Base-by-base conservation (phyloP, 2,329 filamentous ascomycete genomes). In the Chaetomium globosum region DNA sequence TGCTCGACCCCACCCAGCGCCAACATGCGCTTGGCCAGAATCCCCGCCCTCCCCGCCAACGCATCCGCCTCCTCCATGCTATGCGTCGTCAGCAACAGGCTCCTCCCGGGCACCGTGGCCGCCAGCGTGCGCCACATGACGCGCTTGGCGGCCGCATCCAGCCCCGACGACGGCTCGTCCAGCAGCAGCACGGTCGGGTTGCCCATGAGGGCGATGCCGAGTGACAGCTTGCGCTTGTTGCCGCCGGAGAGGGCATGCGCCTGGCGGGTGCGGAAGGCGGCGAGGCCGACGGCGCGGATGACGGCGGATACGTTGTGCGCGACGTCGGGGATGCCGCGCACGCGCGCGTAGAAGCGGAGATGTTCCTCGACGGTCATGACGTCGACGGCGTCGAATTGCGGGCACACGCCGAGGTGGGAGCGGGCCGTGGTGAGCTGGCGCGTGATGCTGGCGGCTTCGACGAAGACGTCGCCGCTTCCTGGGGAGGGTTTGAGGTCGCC, bases 41-140 rank as follows among this genome's bases (percentile, higher is more conserved):
- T 97, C 13, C 92, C 94, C 0, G 90, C 92, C 1, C 92, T 85
- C 33, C 87, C 87, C 0, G 93, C 93, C 2, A 98, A 82, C 0
- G 93, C 93, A 73, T 96, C 92, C 0, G 93, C 94, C 78, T 97
- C 94, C 75, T 97, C 93, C 93, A 97, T 97, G 57, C 87, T 91
- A 76, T 98, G 94, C 0, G 94, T 97, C 0, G 94, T 97, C 21
- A 98, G 83, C 1, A 98, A 82, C 19, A 97, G 86, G 0, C 89
- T 91, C n/a, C 93, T 85, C 0, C 92, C 92, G 0, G 87, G 85
- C 0, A 89, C 88, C 3, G 93, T 88, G 1, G 87, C 84, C 3
- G 86, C 85, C 0, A 97, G 82, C 0, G 93, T 96, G 64, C 87
- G 87, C 94, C 94, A 97, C 91, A 98, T 96, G 69, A 96, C 85